phyloP scores from a whole-genome alignment of 352 stramenopile species.

The Thalassiosira livingstoniorum region DNA sequence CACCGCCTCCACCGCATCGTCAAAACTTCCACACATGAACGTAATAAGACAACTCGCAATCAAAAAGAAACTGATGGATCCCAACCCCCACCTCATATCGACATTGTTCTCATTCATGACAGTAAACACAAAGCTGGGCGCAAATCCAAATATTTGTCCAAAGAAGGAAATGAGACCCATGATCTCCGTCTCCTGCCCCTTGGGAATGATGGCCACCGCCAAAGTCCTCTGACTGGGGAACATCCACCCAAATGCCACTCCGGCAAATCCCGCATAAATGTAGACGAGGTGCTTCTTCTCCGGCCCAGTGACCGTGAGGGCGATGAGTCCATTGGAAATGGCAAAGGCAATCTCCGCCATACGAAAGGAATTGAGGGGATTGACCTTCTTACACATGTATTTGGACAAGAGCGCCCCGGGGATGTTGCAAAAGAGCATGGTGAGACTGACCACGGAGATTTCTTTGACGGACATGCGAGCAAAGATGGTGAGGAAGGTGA shows the following conservation, averaged over 20 bases:
- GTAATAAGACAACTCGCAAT: constrained; percentile 33
- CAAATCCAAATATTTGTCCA: constrained; percentile 52
- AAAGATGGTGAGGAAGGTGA: constrained; percentile 65
- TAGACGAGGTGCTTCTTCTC: constrained; percentile 54
- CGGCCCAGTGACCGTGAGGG: constrained; percentile 42
- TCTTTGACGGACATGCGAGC: constrained; percentile 53
- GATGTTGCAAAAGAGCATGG: constrained; percentile 58
- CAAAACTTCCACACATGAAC: constrained; percentile 71
- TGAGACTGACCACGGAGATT: constrained; percentile 53
- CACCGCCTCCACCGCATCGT: constrained; percentile 59
- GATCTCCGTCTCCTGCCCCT: constrained; percentile 69
- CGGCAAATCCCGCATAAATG: constrained; percentile 24
- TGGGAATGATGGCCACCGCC: constrained; percentile 54
- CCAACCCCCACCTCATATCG: constrained; percentile 58
- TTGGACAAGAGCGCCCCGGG: constrained; percentile 52
- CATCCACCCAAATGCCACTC: constrained; percentile 61
- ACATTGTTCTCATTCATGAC: constrained; percentile 64
- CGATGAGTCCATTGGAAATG: constrained; percentile 36
- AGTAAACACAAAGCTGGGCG: constrained; percentile 62
- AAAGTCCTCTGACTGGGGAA: constrained; percentile 61
- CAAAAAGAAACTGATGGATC: constrained; percentile 53
- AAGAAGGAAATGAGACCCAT: constrained; percentile 67
- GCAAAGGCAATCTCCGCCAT: constrained; percentile 45
- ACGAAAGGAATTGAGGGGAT: constrained; percentile 60
- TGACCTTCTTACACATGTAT: constrained; percentile 57